Percentiles rank a stretch among this genome's conserved stretches.
Evolutionary conservation across 768 basidiomycete species (phyloP).

Genomic region (Macrolepiota fuliginosa): DNA sequence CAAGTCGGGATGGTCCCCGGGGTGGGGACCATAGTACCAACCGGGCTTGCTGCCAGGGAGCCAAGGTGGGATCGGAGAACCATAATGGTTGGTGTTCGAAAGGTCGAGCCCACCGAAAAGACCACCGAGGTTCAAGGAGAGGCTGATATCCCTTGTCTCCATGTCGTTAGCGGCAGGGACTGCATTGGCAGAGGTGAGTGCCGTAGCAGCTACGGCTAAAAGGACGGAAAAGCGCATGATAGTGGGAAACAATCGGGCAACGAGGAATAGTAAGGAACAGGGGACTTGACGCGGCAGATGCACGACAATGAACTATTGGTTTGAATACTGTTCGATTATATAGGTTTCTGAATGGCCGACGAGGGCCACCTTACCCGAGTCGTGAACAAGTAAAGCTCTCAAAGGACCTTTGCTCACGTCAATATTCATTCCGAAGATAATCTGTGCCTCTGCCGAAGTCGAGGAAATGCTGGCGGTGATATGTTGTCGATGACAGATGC

Average conservation of each 20-base stretch:
- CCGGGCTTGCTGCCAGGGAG: constrained; percentile 25
- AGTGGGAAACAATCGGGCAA: background rate
- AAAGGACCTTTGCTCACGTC: background rate
- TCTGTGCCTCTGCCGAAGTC: constrained; percentile 7
- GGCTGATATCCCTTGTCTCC: constrained; percentile 1
- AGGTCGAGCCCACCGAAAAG: constrained; percentile 8
- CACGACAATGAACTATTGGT: background rate
- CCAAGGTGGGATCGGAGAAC: constrained; percentile 34
- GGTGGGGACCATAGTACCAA: constrained; percentile 36
- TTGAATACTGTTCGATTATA: background rate
- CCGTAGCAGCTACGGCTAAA: background rate
- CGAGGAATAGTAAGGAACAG: background rate
- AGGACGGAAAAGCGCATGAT: constrained; percentile 5
- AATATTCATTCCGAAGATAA: background rate
- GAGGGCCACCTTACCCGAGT: background rate
- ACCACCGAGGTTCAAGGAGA: constrained; percentile 3
- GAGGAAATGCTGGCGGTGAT: constrained; percentile 1
- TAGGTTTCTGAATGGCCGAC: background rate
- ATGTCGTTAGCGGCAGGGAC: background rate
- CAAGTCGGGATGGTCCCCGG: constrained; percentile 19
- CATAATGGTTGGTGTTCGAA: constrained; percentile 25
- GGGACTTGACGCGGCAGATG: background rate
- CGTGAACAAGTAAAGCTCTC: background rate
- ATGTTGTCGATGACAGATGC: constrained; percentile 9
- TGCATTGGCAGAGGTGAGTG: background rate